Percentiles rank a stretch among this genome's conserved stretches.
Evolutionary conservation across 441 rosid genomes (phyloP).

Genomic region (Populus hybrid): DNA sequence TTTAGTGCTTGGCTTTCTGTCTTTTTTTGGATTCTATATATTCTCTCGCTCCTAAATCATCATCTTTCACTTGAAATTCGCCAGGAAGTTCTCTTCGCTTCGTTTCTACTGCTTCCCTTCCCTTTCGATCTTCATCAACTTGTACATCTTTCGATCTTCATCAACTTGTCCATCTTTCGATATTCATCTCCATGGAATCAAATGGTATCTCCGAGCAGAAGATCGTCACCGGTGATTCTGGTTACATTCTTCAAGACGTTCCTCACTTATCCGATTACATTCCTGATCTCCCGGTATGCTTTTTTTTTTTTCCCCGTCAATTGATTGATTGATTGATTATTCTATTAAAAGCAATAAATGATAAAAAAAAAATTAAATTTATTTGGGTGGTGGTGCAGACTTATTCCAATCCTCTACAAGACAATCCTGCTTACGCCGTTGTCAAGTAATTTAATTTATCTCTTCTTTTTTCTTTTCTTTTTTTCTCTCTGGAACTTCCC

Average conservation of each 20-base stretch:
- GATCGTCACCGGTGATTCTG: constrained; percentile 59
- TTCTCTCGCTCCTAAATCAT: constrained; percentile 17
- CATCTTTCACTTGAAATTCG: constrained; percentile 12
- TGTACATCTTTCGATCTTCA: not conserved
- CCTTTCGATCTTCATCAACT: not conserved
- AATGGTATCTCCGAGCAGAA: constrained; percentile 35
- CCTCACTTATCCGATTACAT: constrained; percentile 85
- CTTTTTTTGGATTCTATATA: constrained; percentile 31
- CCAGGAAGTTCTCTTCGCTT: constrained; percentile 17
- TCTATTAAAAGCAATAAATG: not conserved
- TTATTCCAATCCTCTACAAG: constrained; percentile 68
- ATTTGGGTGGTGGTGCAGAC: constrained; percentile 34
- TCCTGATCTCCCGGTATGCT: constrained; percentile 70
- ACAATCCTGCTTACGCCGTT: constrained; percentile 84
- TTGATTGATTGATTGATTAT: not conserved
- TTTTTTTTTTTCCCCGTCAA: not conserved
- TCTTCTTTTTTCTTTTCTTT: not conserved
- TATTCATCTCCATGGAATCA: constrained; percentile 26
- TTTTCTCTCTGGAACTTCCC: not conserved
- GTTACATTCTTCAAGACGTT: constrained; percentile 90
- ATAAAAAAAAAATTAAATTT: too few species aligned
- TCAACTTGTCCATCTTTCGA: not conserved
- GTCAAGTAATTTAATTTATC: constrained; percentile 61
- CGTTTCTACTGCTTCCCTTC: constrained; percentile 1
- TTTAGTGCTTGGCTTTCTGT: not conserved